Conservation (phyloP, 2,329 filamentous ascomycete species). For the Emergomyces orientalis region DNA sequence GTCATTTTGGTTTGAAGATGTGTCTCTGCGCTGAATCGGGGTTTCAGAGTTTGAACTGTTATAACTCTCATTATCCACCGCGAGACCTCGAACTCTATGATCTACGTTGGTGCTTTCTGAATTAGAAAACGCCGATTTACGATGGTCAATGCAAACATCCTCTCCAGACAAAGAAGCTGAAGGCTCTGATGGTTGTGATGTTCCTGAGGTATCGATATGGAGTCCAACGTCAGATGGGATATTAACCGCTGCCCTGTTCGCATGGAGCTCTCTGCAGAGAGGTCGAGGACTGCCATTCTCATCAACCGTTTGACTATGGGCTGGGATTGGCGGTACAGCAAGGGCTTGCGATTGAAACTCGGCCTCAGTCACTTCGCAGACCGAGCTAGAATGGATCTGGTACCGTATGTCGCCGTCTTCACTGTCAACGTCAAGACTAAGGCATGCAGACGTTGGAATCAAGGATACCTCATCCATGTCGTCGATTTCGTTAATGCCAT, state of each 20-base stretch:
- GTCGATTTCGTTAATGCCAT: not conserved
- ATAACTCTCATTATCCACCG: not conserved
- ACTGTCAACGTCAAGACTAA: not conserved
- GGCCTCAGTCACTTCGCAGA: constrained; percentile 4
- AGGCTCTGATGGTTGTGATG: not conserved
- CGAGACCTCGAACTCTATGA: not conserved
- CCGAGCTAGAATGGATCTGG: not conserved
- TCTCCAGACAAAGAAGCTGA: not conserved
- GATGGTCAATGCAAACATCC: not conserved
- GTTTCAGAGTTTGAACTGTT: not conserved
- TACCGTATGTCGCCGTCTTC: not conserved
- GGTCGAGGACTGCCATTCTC: constrained; percentile 30
- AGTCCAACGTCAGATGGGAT: not conserved
- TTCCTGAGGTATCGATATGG: not conserved
- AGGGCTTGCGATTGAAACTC: constrained; percentile 4
- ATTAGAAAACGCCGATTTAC: not conserved
- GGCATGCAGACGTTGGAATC: not conserved
- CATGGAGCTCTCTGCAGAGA: not conserved
- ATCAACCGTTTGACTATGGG: constrained; percentile 24
- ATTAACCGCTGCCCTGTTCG: not conserved
- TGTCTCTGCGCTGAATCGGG: not conserved
- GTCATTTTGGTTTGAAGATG: not conserved
- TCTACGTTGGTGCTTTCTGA: not conserved
- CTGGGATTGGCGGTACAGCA: not conserved
- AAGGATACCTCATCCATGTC: not conserved